Evolutionary conservation across 768 basidiomycete species (phyloP), one percentile per base, ranked within the genome.

Genomic region (Lactarius sp.): DNA sequence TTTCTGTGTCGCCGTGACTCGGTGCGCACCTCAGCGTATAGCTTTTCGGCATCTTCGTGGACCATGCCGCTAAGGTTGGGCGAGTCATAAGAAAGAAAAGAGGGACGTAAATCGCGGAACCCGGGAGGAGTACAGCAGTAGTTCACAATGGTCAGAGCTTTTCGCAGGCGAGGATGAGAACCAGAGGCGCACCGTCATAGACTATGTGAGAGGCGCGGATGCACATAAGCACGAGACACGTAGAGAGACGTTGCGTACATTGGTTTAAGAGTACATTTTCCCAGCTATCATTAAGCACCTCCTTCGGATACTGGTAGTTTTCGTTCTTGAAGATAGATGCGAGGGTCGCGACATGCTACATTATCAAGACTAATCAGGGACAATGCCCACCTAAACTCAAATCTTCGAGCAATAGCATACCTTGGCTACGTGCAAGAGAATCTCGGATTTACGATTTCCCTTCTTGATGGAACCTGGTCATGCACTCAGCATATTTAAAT

Each of bases 391-490:
- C 36, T 7, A 44, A 41, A 44, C 20, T 37, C 5, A 6, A 41
- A 36, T 9, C n/a, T 16, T 31, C 12, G 1, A 14, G 37, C 6
- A 37, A 20, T 7, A 9, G 68, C 74, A 0, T 62, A 90, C 90
- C 81, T 99, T 97, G 57, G 93, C 81, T 69, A 98, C 95, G 34
- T 92, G 84, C 62, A 99, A 77, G 37, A 98, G 77, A 59, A 96
- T 91, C 76, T 99, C 97, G n/a, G 90, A 87, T 73, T 98, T 93
- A 51, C 97, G 81, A 73, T 98, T 99, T 6, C 94, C 94, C 72
- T 90, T 95, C 81, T 99, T 98, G 78, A 97, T 97, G 2, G 89
- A 90, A 14, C 85, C 86, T 86, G 56, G 9, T n/a, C 33, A 36
- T 16, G 22, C 20, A 37, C 12, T 56, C 22, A 62, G 55, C 20